Conservation (phyloP, 2,329 filamentous ascomycete species). For the Aspergillus sp. region DNA sequence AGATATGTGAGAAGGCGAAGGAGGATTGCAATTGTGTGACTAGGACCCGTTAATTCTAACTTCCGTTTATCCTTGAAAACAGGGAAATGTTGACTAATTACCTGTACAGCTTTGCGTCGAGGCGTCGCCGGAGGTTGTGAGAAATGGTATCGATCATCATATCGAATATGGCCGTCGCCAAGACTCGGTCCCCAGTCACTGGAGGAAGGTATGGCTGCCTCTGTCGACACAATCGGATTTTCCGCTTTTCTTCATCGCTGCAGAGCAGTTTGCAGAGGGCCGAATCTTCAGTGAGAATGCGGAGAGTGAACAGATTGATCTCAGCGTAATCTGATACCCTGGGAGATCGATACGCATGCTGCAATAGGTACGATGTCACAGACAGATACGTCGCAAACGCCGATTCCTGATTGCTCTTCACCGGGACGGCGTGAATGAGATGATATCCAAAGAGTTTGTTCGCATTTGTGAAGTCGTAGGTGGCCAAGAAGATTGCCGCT, state of each 20-base stretch:
- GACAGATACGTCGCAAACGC: constrained; percentile 79
- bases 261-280: constrained; percentile 75
- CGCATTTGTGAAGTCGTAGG: constrained; percentile 87
- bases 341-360: constrained; percentile 79
- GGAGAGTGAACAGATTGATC: constrained; percentile 74
- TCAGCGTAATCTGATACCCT: constrained; percentile 76
- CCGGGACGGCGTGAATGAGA: constrained; percentile 57
- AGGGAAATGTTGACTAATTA: constrained; percentile 16
- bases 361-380: constrained; percentile 81
- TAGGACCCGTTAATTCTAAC: constrained; percentile 14
- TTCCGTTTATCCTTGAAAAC: neutral
- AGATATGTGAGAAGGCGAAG: constrained; percentile 77
- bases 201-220: constrained; percentile 75
- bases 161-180: constrained; percentile 72
- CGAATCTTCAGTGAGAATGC: constrained; percentile 79
- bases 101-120: constrained; percentile 80
- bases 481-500: constrained; percentile 70
- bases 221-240: constrained; percentile 80
- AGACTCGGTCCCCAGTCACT: constrained; percentile 61
- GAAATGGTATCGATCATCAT: constrained; percentile 84
- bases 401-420: constrained; percentile 57
- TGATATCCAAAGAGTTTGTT: constrained; percentile 94
- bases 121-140: constrained; percentile 77
- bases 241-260: constrained; percentile 63
- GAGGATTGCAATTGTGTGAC: constrained; percentile 69